These are phyloP conservation scores for Tulasnella sp. DNA, from an alignment of 768 basidiomycete species.

Conservation along the genomic window DNA sequence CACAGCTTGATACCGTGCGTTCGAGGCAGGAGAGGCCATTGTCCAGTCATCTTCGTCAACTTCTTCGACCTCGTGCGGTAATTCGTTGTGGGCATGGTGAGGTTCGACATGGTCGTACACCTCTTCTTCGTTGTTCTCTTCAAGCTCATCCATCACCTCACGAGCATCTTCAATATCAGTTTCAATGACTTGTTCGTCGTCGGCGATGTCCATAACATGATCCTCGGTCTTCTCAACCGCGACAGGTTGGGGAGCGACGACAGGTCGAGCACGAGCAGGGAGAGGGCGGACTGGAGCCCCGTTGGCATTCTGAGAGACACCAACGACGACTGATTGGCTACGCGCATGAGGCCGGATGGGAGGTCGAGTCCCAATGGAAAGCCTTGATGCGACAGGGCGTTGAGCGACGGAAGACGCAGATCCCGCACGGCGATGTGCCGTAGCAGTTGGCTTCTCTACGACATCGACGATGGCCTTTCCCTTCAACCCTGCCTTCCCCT, in stretches of 20 bases:
- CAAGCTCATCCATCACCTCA: slow-evolving; percentile 21
- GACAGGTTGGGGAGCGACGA: background rate
- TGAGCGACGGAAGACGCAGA: background rate
- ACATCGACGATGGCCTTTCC: slow-evolving; percentile 2
- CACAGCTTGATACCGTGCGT: slow-evolving; percentile 44
- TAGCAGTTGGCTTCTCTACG: slow-evolving; percentile 3
- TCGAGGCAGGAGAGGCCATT: slow-evolving; percentile 26
- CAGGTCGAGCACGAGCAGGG: background rate
- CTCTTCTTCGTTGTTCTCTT: slow-evolving; percentile 34
- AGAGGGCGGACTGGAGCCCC: slow-evolving; percentile 30
- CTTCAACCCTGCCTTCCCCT: slow-evolving; percentile 2
- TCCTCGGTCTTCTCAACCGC: background rate
- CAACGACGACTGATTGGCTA: slow-evolving; percentile 12
- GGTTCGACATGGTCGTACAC: slow-evolving; percentile 29
- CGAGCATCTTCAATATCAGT: slow-evolving; percentile 27
- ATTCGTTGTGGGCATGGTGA: slow-evolving; percentile 18
- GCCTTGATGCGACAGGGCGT: background rate
- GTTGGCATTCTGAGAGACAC: slow-evolving; percentile 23
- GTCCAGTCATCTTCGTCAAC: slow-evolving; percentile 18
- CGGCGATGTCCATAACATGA: slow-evolving; percentile 15
- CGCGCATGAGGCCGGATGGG: slow-evolving; percentile 5
- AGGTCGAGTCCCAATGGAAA: slow-evolving; percentile 5
- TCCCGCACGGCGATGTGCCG: background rate
- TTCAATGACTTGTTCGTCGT: slow-evolving; percentile 31
- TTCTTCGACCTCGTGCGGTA: slow-evolving; percentile 37